phyloP scores from a whole-genome alignment of 2,329 filamentous ascomycete species.

The Fusarium nodosum region DNA sequence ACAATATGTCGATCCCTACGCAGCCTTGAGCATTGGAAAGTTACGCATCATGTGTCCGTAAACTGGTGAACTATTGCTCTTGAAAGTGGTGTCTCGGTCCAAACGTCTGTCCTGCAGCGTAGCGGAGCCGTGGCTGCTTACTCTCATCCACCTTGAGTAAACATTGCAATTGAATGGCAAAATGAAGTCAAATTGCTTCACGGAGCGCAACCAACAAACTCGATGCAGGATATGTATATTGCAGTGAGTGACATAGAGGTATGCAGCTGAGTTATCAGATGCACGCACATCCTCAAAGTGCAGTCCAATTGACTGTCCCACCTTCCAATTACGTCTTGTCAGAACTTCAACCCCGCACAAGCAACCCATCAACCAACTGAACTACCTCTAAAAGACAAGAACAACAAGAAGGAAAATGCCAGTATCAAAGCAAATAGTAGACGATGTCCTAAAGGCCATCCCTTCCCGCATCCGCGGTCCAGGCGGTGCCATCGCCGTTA shows the following conservation, averaged over 20 bases:
- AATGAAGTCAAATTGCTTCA: not conserved
- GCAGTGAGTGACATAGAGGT: not conserved
- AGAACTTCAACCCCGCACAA: slow-evolving; percentile 32
- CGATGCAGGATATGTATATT: not conserved
- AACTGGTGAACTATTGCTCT: too few relatives aligned
- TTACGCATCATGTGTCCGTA: too few relatives aligned
- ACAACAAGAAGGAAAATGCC: slow-evolving; percentile 14
- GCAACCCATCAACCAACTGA: not conserved
- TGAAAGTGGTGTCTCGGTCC: not conserved
- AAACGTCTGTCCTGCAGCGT: not conserved
- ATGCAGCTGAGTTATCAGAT: not conserved
- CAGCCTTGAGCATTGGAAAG: not conserved
- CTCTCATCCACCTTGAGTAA: not conserved
- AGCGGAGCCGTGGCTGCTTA: not conserved
- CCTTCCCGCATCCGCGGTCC: slow-evolving; percentile 37
- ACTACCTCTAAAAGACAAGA: not conserved
- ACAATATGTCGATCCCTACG: not conserved
- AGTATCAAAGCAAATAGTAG: slow-evolving; percentile 27
- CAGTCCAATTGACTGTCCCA: slow-evolving; percentile 26
- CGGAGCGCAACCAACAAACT: not conserved
- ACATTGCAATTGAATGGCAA: not conserved
- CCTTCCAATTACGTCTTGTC: slow-evolving; percentile 30
- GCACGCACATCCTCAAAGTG: not conserved
- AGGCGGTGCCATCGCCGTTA: slow-evolving; percentile 33
- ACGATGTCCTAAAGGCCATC: slow-evolving; percentile 16